These are phyloP conservation scores for Fusarium sp. DNA, from an alignment of 2,329 filamentous ascomycete genomes.

Conservation along the genomic window DNA sequence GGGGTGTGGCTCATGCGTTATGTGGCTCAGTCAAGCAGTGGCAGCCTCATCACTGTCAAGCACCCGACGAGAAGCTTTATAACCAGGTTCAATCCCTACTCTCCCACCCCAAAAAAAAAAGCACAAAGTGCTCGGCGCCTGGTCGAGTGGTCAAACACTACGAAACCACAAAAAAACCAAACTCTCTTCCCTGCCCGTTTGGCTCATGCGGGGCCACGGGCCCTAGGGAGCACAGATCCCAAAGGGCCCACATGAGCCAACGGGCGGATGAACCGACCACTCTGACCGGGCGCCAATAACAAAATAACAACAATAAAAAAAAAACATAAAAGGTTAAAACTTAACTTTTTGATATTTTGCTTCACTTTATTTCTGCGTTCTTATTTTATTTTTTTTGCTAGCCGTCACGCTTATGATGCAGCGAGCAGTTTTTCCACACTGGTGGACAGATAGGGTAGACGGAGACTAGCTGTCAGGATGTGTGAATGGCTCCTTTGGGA, in stretches of 20 bases:
- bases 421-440: no score
- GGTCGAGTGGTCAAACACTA: background rate
- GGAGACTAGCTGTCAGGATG: fast-evolving
- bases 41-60: background rate
- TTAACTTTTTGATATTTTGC: background rate
- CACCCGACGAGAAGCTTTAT: background rate
- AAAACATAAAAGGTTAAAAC: background rate
- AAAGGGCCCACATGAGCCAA: background rate
- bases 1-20: background rate
- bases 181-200: background rate
- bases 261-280: background rate
- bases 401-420: no score
- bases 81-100: background rate
- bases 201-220: background rate
- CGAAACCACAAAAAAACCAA: background rate
- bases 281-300: background rate
- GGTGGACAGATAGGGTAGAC: background rate
- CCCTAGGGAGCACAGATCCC: background rate
- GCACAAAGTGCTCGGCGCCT: background rate
- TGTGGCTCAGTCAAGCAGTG: background rate
- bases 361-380: background rate
- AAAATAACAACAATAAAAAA: background rate
- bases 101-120: background rate
- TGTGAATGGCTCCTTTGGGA: background rate
- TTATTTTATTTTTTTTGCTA: background rate